These are phyloP conservation scores for Fusarium mangiferae DNA, from an alignment of 2,329 filamentous ascomycete genomes.

Conservation along the genomic window DNA sequence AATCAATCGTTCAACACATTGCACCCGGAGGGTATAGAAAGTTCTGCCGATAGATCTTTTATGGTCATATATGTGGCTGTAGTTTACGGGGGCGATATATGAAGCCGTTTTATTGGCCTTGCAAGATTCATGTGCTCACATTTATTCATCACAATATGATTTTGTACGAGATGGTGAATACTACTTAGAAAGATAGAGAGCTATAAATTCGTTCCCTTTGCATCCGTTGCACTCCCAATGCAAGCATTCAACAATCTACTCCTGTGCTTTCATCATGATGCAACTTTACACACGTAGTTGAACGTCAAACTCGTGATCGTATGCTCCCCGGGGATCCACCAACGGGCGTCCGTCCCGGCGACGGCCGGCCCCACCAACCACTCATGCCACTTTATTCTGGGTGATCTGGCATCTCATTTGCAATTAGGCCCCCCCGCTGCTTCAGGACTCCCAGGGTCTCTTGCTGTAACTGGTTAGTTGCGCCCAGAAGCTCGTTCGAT, in stretches of 20 bases:
- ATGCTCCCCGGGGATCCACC: slow-evolving; percentile 20
- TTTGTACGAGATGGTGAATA: neutral
- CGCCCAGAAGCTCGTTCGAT: slow-evolving; percentile 37
- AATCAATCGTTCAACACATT: neutral
- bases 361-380: slow-evolving; percentile 37
- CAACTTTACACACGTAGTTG: neutral
- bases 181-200: neutral
- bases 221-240: neutral
- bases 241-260: neutral
- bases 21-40: neutral
- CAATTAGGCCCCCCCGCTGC: slow-evolving; percentile 13
- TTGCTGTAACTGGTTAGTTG: slow-evolving; percentile 27
- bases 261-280: neutral
- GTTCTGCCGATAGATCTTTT: too few species aligned
- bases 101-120: neutral
- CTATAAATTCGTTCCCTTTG: neutral
- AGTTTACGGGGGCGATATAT: too few species aligned
- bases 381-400: slow-evolving; percentile 31
- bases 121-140: neutral
- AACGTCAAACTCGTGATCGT: neutral
- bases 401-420: slow-evolving; percentile 7
- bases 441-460: slow-evolving; percentile 30
- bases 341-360: slow-evolving; percentile 27
- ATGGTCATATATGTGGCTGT: neutral
- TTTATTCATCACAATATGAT: neutral